Evolutionary conservation across 176 grass and related monocot genomes (phyloP).

Genomic region (Eleusine indica): DNA sequence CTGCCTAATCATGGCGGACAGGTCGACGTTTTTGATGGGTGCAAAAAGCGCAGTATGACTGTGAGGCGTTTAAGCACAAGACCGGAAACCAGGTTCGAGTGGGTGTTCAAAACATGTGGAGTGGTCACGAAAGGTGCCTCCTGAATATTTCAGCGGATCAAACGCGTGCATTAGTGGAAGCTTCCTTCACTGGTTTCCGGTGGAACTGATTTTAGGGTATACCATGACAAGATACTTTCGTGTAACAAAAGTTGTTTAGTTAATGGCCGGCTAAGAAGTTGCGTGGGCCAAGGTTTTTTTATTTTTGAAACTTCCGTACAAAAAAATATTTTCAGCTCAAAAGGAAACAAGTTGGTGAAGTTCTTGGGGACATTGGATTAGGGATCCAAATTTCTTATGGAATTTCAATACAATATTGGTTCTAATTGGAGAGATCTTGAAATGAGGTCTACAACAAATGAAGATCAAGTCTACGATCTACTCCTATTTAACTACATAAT

Average conservation of each 20-base stretch:
- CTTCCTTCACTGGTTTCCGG: background rate
- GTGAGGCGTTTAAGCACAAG: background rate
- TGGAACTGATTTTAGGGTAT: background rate
- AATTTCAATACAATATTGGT: background rate
- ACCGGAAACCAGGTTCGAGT: background rate
- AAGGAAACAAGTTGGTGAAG: no score
- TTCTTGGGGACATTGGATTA: background rate
- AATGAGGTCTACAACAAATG: background rate
- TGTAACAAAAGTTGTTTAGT: background rate
- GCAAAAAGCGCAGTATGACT: background rate
- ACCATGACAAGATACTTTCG: background rate
- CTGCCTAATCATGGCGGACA: conserved; percentile 49
- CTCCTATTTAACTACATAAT: no score
- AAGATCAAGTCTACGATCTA: no score
- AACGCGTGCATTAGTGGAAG: background rate
- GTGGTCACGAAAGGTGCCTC: background rate
- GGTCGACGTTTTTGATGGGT: conserved; percentile 32
- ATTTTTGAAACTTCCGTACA: background rate
- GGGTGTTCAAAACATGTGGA: background rate
- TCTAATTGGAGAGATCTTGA: no score
- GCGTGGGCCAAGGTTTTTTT: background rate
- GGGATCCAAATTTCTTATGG: background rate
- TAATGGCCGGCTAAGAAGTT: background rate
- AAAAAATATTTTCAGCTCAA: background rate
- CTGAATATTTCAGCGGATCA: background rate